A percentile compares a stretch with the other conserved stretches of the same genome.
phyloP scores from a whole-genome alignment of 2,329 filamentous ascomycete genomes.

The Penicillium sp. region DNA sequence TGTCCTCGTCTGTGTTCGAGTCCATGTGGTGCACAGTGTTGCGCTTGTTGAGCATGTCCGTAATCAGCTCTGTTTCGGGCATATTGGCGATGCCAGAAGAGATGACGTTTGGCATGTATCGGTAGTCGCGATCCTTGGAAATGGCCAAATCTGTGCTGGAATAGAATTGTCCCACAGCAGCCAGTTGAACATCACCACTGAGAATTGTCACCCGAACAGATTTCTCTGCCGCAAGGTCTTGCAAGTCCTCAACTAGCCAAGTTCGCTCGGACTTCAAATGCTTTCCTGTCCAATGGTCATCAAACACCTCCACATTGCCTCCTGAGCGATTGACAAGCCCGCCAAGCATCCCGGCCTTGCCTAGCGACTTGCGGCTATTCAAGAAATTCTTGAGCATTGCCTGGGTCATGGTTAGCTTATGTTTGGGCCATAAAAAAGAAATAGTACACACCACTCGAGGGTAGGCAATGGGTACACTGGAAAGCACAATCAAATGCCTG shows the following conservation, averaged over 20 bases:
- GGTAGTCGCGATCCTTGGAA: slow-evolving; percentile 84
- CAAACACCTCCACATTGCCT: slow-evolving; percentile 84
- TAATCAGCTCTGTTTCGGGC: slow-evolving; percentile 81
- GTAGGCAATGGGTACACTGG: slow-evolving; percentile 82
- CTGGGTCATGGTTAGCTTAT: slow-evolving; percentile 48
- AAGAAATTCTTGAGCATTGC: slow-evolving; percentile 66
- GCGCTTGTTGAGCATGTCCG: slow-evolving; percentile 87
- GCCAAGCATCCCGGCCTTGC: slow-evolving; percentile 76
- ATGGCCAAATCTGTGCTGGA: slow-evolving; percentile 80
- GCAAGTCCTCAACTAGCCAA: slow-evolving; percentile 83
- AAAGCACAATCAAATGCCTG: slow-evolving; percentile 82
- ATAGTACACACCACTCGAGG: slow-evolving; percentile 64
- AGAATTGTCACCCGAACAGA: slow-evolving; percentile 89
- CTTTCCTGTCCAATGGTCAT: slow-evolving; percentile 97
- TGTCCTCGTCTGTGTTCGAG: slow-evolving; percentile 80
- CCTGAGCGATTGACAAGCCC: slow-evolving; percentile 84
- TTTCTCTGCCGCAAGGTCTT: slow-evolving; percentile 89
- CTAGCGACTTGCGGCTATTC: slow-evolving; percentile 84
- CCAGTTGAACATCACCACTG: slow-evolving; percentile 90
- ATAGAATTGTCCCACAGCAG: slow-evolving; percentile 91
- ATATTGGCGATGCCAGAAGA: slow-evolving; percentile 93
- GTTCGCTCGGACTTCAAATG: slow-evolving; percentile 89
- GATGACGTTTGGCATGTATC: slow-evolving; percentile 95
- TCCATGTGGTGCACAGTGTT: slow-evolving; percentile 72
- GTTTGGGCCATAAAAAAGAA: neutral